Base-by-base conservation (phyloP, 2,329 filamentous ascomycete species). In the Penicillium polonicum region DNA sequence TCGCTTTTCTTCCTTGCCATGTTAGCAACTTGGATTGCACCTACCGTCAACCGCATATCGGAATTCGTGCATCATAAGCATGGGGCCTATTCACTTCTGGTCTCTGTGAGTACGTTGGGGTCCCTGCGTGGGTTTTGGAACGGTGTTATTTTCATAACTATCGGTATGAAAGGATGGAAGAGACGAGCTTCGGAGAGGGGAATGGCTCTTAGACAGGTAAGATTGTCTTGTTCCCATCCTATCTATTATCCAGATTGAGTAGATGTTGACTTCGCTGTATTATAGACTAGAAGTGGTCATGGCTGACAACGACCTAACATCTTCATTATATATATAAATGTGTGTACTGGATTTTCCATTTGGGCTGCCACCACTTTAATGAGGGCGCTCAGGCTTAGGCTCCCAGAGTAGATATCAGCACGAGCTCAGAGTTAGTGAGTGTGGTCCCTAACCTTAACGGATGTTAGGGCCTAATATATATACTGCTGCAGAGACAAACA, bases 41-140 rank as follows among this genome's bases (percentile, higher is more conserved):
- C 74, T 1, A 70, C 72, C 2, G 74, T 73, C 2, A 75, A 76
- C 50, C 72, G 74, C 1, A 66, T 76, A 12, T 67, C 68, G 0
- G 64, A 71, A 1, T 72, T 76, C 31, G 58, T 70, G 19, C 39
- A 69, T 38, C 73, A 69, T 0, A 43, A 49, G 2, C 67, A 67
- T 17, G 59, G 61, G 13, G 72, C 70, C 2, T 74, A 68, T 31
- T 61, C 68, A 5, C 65, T 76, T 7, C 58, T 74, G 29, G 27
- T 75, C 2, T 65, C 67, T 21, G 74, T 75, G 17, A 73, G 71
- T 23, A 61, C 67, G 1, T 69, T 72, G 10, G 73, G 73, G 1
- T 75, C 73, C 0, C 59, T 77, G 33, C 64, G 73, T 2, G 73
- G 72, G 9, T 75, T 76, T 52, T 76, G 73, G 73, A 75, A 76